Base-by-base conservation (phyloP, 202 grass and related monocot genomes). In the Digitaria exilis region DNA sequence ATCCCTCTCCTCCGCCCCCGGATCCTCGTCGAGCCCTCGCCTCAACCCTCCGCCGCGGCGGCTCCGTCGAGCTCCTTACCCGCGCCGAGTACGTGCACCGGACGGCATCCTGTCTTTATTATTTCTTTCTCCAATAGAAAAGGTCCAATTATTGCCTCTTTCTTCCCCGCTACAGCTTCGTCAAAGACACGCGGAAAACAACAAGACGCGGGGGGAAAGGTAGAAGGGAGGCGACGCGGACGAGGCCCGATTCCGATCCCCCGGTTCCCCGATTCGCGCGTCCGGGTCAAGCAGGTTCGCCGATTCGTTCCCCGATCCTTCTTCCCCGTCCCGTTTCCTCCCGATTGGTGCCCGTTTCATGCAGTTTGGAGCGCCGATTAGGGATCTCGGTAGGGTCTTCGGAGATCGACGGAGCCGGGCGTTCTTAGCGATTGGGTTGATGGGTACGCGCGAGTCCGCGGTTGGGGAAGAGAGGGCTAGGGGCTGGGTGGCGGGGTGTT, bases 281-380 rank as follows among this genome's bases (percentile, higher is more conserved):
- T 18, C 32, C 51, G 11, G 46, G 65, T 65, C 67, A 35, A 28
- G 0, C 57, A 80, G 84, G 67, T 73, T 80, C 19, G 67, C 15
- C 45, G 42, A 80, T 73, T 86, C 58, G 19, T 28, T 16, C 35
- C 34, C 32, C 25, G 14, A 75, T 80, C 84, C 57, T 73, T 85
- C 67, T 52, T 56, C 35, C 10, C 7, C 28, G 46, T 21, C 6
- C 29, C 3, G 34, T 65, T 26, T 6, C 34, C 11, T 73, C 68
- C 25, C 26, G 25, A 45, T 80, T n/a, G 14, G 68, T 56, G 1
- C 26, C 32, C 49, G 10, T 58, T 66, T 37, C n/a, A 15, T 44
- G 39, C 13, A 29, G 77, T 75, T 58, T 16, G 50, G 14, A 42
- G 19, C 28, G 14, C 14, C n/a, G 16, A 43, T 85, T 48, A 30